Evolutionary conservation across 768 basidiomycete species (phyloP), one percentile per base, ranked within the genome.

Genomic region (Chalciporus chontae): DNA sequence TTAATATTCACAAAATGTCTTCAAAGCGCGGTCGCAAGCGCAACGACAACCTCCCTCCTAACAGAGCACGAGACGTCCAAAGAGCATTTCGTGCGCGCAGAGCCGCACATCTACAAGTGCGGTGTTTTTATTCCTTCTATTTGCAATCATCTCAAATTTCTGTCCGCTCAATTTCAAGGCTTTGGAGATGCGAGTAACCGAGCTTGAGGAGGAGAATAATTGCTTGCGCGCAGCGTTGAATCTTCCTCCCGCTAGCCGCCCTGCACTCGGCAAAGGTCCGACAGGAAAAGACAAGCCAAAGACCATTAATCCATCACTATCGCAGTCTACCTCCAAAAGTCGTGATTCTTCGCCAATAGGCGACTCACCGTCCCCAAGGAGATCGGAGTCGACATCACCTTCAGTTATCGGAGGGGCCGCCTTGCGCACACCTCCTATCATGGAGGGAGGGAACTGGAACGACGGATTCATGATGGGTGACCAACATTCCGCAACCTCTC

Each of bases 21-120:
- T 90, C 87, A 54, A 92, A 90, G 72, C 84, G 90, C 62, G 90
- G 90, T 53, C 80, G 90, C 62, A 91, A 91, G 63, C 76, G 89
- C 56, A 79, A 81, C 64, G 78, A 81, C 61, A 78, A 74, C 59
- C 76, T 82, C 34, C 80, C 80, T 59, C 80, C 80, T 54, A 75
- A 72, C 59, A 81, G 90, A 54, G 90, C 91, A 24, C 75, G 92
- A 50, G 92, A 94, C 61, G 89, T 93, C 15, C 91, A 94, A 65
- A 73, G 91, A 62, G 91, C 90, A 8, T 94, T 94, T 73, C 79
- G 91, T 54, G 92, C 91, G 29, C 76, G 92, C 56, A 81, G 91
- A 59, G 90, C 90, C 53, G 90, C 90, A 49, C 91, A 94, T 68
- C 77, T 94, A 47, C 80, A 86, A 75, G 88, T 89, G 54, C 58